Base-by-base conservation (phyloP, 2,329 filamentous ascomycete species). In the Xylaria sp. region DNA sequence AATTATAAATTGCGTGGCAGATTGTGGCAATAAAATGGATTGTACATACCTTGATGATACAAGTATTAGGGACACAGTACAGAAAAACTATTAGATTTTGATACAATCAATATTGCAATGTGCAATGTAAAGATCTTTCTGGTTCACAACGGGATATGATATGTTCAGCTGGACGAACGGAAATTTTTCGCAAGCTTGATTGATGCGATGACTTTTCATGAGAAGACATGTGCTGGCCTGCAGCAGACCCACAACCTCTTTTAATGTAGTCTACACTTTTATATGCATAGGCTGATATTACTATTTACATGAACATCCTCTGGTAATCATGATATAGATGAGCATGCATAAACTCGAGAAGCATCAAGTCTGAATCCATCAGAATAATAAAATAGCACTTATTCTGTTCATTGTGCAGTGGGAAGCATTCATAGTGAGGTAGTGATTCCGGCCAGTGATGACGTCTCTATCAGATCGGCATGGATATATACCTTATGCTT, bases 41-140 rank as follows among this genome's bases (percentile, higher is more conserved):
- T 13, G 20, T 38, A 60, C 70, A 57, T 71, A 71, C 70, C 59
- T 67, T 71, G 70, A 67, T 48, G 17, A 38, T 42, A 60, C 57
- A 44, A 53, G 3, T 56, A 59, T 65, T 59, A 64, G 23, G 15
- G n/a, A 58, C 13, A 38, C 23, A 36, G 57, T 33, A 59, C 28
- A 42, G 23, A 54, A 23, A 33, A 20, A 59, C n/a, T 15, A 48
- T 11, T 44, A 40, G 48, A 6, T 31, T 33, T 51, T 53, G 46
- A 57, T 66, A 54, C 44, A 66, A 54, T 60, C 20, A 53, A 44
- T 23, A 44, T 31, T 58, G 60, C 46, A 62, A 63, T 71, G 51
- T 66, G 63, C 60, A 69, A 40, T 65, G 31, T 28, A 28, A 54
- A 17, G 66, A 36, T 15, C 49, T 57, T 15, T 56, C 54, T 26